Conservation (phyloP, 2,329 filamentous ascomycete genomes). For the Huntiella omanensis region DNA sequence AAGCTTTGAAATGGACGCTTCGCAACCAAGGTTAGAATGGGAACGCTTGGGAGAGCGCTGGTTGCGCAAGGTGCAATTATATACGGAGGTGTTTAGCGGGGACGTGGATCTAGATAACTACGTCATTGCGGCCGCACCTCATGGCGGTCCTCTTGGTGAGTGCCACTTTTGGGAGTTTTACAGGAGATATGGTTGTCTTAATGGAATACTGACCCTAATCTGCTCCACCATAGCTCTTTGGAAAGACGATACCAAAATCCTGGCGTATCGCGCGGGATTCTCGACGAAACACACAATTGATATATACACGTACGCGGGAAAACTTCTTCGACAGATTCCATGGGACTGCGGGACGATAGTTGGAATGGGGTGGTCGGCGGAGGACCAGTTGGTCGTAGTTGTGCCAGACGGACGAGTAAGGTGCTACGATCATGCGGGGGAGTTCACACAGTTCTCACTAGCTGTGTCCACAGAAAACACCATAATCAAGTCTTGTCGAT, state of each 20-base stretch:
- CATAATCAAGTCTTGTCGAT: too few relatives aligned
- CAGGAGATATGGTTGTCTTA: neutral
- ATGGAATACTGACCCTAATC: neutral
- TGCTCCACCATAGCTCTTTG: conserved; percentile 47
- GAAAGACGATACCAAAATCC: conserved; percentile 71
- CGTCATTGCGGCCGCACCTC: conserved; percentile 76
- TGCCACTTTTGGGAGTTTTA: neutral
- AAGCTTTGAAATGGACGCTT: conserved; percentile 30
- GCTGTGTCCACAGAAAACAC: conserved; percentile 50
- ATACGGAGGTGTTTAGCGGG: conserved; percentile 81
- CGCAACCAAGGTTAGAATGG: conserved; percentile 71
- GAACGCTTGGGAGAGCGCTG: conserved; percentile 83
- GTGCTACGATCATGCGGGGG: conserved; percentile 81
- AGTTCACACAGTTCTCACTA: conserved; percentile 86
- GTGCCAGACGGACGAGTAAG: conserved; percentile 78
- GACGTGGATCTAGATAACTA: conserved; percentile 93
- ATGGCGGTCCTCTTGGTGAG: conserved; percentile 81
- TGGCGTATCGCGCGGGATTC: conserved; percentile 55
- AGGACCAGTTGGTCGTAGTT: conserved; percentile 77
- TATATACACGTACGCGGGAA: conserved; percentile 83
- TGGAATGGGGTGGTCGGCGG: conserved; percentile 88
- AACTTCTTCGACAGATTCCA: conserved; percentile 64
- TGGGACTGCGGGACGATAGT: conserved; percentile 84
- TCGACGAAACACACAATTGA: conserved; percentile 71
- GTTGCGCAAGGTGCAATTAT: conserved; percentile 88